Conservation (phyloP, 2,329 filamentous ascomycete species). For the Zymoseptoria tritici region DNA sequence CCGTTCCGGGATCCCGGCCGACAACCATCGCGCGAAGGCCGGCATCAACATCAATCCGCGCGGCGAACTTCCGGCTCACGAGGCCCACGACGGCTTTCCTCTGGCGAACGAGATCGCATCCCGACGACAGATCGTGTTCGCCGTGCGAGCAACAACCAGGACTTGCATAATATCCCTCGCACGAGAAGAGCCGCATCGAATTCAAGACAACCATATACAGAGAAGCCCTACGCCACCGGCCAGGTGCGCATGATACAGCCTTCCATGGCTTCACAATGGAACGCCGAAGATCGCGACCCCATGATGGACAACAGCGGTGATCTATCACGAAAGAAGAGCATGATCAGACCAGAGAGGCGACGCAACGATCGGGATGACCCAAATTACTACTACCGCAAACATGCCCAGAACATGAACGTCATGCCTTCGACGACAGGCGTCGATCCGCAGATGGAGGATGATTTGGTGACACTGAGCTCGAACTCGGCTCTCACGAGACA, state of each 20-base stretch:
- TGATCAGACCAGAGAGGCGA: slow-evolving; percentile 82
- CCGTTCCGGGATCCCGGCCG: slow-evolving; percentile 8
- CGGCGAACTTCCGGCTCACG: slow-evolving; percentile 50
- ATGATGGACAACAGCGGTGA: slow-evolving; percentile 44
- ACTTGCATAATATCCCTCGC: slow-evolving; percentile 12
- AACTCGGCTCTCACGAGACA: slow-evolving; percentile 34
- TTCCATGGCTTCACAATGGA: slow-evolving; percentile 39
- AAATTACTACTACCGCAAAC: slow-evolving; percentile 92
- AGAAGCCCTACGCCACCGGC: slow-evolving; percentile 32
- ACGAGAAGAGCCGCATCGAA: slow-evolving; percentile 14
- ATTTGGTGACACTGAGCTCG: slow-evolving; percentile 49
- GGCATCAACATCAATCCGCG: slow-evolving; percentile 3
- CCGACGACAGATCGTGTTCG: slow-evolving; percentile 16
- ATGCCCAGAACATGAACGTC: slow-evolving; percentile 87
- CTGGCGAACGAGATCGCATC: slow-evolving; percentile 54
- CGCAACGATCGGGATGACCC: slow-evolving; percentile 80
- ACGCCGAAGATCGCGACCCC: slow-evolving; percentile 43
- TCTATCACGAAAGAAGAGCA: slow-evolving; percentile 68
- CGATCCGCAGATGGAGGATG: slow-evolving; percentile 70
- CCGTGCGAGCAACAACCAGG: slow-evolving; percentile 16
- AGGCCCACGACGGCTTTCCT: slow-evolving; percentile 52
- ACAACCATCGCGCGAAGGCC: slow-evolving; percentile 8
- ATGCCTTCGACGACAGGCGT: slow-evolving; percentile 88
- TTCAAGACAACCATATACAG: slow-evolving; percentile 8
- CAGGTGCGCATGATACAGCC: slow-evolving; percentile 13